Evolutionary conservation across 345 rosid species (phyloP), one percentile per base, ranked within the genome.

Genomic region (Brassica nigra): DNA sequence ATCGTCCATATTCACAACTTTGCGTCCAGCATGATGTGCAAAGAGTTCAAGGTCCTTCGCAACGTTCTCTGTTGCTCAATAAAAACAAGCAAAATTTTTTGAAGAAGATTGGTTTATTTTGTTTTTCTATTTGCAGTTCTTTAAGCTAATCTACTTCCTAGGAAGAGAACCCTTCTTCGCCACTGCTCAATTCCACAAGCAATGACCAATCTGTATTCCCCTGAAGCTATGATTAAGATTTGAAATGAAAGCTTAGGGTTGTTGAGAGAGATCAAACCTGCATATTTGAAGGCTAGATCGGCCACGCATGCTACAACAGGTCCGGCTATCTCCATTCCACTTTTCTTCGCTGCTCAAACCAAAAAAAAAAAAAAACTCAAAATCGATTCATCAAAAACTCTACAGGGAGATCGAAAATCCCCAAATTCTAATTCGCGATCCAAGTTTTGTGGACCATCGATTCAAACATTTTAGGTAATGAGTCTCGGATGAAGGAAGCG

Each of bases 21-120:
- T 95, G 59, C 98, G 96, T 68, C 97, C 92, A 71, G 91, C 96
- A 74, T 95, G 99, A 74, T 87, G 99, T 31, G 97, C 92, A 83
- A 92, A 93, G 33, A 86, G 85, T 85, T 92, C 94, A 29, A 95
- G 85, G 70, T 91, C 94, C 84, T 85, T 91, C 1, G 95, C 92
- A 76, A 95, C 68, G 57, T 87, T 89, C 70, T 88, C 99, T 95
- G 95, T 73, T 71, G 36, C 8, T 68, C 75, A 67, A 1, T 5
- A 7, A 34, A 34, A 30, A 30, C 33, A n/a, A n/a, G n/a, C n/a
- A n/a, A n/a, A n/a, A n/a, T n/a, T n/a, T n/a, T n/a, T n/a, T 44
- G 54, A 44, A 44, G 15, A 44, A 47, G 55, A 47, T 47, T 47
- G 16, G 55, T 47, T 47, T 47, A 47, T 47, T 47, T 47, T 12